A percentile compares a stretch with the other conserved stretches of the same genome.
Conservation (phyloP, 2,329 filamentous ascomycete genomes). For the Colletotrichum eremochloae region DNA sequence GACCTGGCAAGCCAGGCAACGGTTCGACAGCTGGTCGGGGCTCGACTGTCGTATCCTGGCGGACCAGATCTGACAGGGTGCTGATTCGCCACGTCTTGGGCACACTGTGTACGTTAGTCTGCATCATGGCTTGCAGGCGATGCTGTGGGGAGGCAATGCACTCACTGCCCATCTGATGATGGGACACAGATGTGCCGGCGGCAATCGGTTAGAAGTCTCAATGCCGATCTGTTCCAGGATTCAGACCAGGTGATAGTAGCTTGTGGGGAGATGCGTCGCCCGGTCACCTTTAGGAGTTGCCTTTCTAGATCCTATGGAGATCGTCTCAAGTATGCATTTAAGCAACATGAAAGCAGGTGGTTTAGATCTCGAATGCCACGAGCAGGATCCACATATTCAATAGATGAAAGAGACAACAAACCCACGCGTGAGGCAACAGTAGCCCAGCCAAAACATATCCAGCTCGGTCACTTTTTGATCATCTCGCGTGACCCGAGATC, state of each 20-base stretch:
- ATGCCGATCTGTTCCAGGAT: slow-evolving; percentile 8
- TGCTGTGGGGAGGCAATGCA: neutral
- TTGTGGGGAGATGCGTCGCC: neutral
- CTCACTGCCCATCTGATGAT: neutral
- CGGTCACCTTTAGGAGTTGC: neutral
- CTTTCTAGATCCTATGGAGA: neutral
- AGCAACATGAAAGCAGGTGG: neutral
- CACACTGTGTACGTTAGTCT: neutral
- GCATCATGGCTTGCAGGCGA: neutral
- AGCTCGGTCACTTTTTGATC: neutral
- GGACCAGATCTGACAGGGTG: neutral
- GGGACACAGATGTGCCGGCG: neutral
- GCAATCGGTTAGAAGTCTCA: neutral
- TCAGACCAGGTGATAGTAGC: neutral
- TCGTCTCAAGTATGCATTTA: neutral
- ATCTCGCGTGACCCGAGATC: neutral
- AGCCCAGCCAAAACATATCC: neutral
- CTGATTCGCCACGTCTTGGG: neutral
- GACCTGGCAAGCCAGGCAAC: neutral
- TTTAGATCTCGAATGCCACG: neutral
- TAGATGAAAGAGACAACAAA: neutral
- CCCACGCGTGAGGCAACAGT: neutral
- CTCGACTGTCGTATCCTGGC: neutral
- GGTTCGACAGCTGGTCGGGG: neutral
- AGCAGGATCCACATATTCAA: neutral